phyloP scores from a whole-genome alignment of 2,329 filamentous ascomycete genomes.

The Colletotrichum tanaceti region DNA sequence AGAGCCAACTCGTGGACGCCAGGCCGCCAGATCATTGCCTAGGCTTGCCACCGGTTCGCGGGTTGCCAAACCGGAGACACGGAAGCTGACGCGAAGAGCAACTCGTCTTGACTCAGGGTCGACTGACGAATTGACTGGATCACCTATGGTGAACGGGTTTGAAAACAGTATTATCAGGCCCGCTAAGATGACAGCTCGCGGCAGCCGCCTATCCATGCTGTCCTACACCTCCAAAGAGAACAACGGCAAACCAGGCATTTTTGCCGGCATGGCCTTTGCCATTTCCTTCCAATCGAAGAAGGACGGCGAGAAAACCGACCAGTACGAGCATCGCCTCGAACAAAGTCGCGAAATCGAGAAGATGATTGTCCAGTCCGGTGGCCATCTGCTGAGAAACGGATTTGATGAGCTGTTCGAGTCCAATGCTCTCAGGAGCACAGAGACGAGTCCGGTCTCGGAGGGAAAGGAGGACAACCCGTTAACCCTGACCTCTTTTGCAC shows the following conservation, averaged over 20 bases:
- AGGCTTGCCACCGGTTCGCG: slow-evolving; percentile 14
- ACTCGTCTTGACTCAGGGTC: slow-evolving; percentile 55
- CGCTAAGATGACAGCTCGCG: slow-evolving; percentile 43
- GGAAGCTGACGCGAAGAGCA: slow-evolving; percentile 36
- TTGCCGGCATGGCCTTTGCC: slow-evolving; percentile 87
- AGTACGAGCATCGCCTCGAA: slow-evolving; percentile 53
- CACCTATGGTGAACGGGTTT: slow-evolving; percentile 52
- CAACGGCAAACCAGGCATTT: slow-evolving; percentile 57
- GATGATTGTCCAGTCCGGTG: slow-evolving; percentile 77
- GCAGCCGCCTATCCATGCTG: slow-evolving; percentile 32
- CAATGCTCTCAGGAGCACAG: slow-evolving; percentile 50
- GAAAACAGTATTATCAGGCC: slow-evolving; percentile 52
- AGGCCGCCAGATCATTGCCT: slow-evolving; percentile 4
- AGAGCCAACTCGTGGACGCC: slow-evolving; percentile 26
- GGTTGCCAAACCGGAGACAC: slow-evolving; percentile 40
- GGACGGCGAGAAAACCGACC: slow-evolving; percentile 65
- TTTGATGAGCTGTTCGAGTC: slow-evolving; percentile 84
- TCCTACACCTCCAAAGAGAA: slow-evolving; percentile 28
- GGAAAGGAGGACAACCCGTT: slow-evolving; percentile 52
- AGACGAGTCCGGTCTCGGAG: slow-evolving; percentile 47
- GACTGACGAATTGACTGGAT: slow-evolving; percentile 61
- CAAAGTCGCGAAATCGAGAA: slow-evolving; percentile 63
- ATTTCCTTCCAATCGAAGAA: slow-evolving; percentile 73
- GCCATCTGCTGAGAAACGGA: slow-evolving; percentile 75
- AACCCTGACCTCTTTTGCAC: slow-evolving; percentile 63